Evolutionary conservation across 2,329 filamentous ascomycete genomes (phyloP), one percentile per base, ranked within the genome.

Genomic region (Cladosporium austrohemisphaericum): DNA sequence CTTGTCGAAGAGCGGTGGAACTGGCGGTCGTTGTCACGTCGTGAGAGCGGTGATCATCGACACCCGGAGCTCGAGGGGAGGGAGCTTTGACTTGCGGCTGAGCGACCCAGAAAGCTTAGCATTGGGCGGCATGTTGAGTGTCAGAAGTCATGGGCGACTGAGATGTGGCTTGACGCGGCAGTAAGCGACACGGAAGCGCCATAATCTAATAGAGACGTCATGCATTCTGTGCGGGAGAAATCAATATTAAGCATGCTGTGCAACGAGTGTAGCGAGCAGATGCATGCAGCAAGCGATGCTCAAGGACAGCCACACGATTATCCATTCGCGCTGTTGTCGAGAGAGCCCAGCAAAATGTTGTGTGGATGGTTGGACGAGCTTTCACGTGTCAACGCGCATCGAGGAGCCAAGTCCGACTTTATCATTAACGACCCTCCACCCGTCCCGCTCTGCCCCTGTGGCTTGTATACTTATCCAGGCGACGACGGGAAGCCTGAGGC

Each of bases 151-250:
- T 38, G 13, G 43, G n/a, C 14, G 14, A 5, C 11, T 18, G 20
- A 23, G 22, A 11, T 45, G 44, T 47, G 44, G 44, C 44, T n/a
- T 47, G 33, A 38, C n/a, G 25, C 44, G 43, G 43, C 32, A 36
- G n/a, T 19, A 46, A 14, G 43, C 14, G 32, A 35, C 29, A 28
- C 44, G 44, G 29, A 14, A 38, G 33, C 18, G n/a, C n/a, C n/a
- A 20, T 25, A 38, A 47, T 47, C 18, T 38, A 38, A 37, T 47
- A 20, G 44, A 47, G 44, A 47, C 44, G 44, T 47, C 44, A 47
- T 47, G 13, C 44, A 47, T 47, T 38, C 16, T 47, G 25, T 26
- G 7, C 20, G n/a, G n/a, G n/a, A n/a, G n/a, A n/a, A n/a, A n/a
- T n/a, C n/a, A n/a, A n/a, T n/a, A n/a, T n/a, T n/a, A n/a, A n/a